A percentile compares a stretch with the other conserved stretches of the same genome.
Conservation (phyloP, 2,329 filamentous ascomycete species). For the Trichoderma harzianum region DNA sequence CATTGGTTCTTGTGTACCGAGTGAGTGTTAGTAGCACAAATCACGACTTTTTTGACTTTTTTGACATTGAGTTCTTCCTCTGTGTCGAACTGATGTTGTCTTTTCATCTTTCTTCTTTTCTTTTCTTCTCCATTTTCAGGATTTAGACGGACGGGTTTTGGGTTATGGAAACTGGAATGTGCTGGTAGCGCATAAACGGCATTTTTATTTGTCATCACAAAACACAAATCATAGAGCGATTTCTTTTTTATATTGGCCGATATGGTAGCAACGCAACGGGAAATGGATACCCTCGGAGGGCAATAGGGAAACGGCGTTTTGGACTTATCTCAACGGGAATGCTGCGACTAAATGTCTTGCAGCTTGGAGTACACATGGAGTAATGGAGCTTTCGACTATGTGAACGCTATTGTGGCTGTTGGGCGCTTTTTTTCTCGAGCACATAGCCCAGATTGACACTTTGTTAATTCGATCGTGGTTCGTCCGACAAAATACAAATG, state of each 20-base stretch:
- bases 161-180: background rate
- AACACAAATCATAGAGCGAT: slow-evolving; percentile 10
- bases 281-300: background rate
- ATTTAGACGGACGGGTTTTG: background rate
- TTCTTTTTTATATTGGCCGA: background rate
- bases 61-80: background rate
- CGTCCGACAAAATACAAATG: background rate
- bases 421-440: background rate
- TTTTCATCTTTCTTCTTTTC: background rate
- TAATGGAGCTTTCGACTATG: background rate
- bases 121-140: background rate
- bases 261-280: background rate
- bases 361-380: background rate
- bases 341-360: background rate
- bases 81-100: background rate
- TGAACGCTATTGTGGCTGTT: background rate
- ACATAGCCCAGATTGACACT: background rate
- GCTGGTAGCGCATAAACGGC: background rate
- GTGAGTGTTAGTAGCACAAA: too few relatives aligned
- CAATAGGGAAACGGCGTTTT: slow-evolving; percentile 2
- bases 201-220: background rate
- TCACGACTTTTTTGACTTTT: background rate
- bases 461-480: background rate
- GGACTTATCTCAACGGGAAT: background rate
- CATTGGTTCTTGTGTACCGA: background rate